Evolutionary conservation across 495 filamentous ascomycete genomes (phyloP).

Genomic region (Cladorrhinum samala): DNA sequence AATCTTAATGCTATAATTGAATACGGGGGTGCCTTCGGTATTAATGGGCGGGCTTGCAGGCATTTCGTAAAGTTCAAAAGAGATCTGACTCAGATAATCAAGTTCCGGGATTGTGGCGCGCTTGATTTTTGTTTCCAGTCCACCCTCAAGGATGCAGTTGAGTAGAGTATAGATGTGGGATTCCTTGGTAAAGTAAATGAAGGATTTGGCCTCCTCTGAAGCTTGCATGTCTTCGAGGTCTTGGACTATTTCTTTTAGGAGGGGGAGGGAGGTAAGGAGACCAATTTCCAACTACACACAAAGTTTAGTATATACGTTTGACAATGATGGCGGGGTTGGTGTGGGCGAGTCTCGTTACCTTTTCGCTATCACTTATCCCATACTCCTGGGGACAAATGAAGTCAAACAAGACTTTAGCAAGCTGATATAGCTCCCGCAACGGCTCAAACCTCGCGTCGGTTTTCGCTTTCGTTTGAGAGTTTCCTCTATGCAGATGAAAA

Average conservation of each 20-base stretch:
- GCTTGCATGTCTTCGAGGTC: constrained; percentile 98
- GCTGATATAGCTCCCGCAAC: constrained; percentile 82
- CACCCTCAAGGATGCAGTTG: constrained; percentile 96
- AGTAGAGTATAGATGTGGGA: constrained; percentile 96
- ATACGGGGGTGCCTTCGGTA: constrained; percentile 44
- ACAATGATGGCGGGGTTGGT: too few species aligned
- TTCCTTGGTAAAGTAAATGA: constrained; percentile 99
- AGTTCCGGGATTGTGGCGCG: constrained; percentile 91
- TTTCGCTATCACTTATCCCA: constrained; percentile 87
- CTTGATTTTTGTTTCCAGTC: constrained; percentile 84
- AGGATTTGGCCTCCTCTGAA: constrained; percentile 83
- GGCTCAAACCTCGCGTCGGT: constrained; percentile 78
- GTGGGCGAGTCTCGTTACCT: constrained; percentile 36
- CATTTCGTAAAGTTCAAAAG: constrained; percentile 94
- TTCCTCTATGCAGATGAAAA: constrained; percentile 79
- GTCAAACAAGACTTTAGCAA: constrained; percentile 93
- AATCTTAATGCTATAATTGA: constrained; percentile 91
- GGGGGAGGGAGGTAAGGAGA: constrained; percentile 81
- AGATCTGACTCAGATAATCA: constrained; percentile 96
- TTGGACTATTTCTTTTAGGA: constrained; percentile 91
- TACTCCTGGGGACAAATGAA: constrained; percentile 99
- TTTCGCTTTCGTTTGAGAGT: constrained; percentile 71
- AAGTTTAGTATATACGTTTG: too few species aligned
- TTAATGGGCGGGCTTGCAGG: constrained; percentile 57
- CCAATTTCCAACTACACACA: constrained; percentile 84